Base-by-base conservation (phyloP, 169 alveolate genomes). In the Plasmodium inui region DNA sequence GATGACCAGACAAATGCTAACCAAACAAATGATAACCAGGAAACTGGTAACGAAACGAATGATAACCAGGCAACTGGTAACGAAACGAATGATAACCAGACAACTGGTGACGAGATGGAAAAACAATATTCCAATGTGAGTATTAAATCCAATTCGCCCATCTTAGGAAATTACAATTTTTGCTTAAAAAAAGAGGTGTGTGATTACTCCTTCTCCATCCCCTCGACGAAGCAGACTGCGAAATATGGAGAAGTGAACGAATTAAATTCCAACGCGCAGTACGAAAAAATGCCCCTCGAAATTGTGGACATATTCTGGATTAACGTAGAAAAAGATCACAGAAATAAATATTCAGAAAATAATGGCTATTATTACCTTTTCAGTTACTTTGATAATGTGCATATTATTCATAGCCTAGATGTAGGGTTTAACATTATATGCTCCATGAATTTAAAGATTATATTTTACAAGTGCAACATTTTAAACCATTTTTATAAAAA, bases 221-320 rank as follows among this genome's bases (percentile, higher is more conserved):
- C 39, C 19, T 26, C 19, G 71, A 26, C 32, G 55, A 50, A 26
- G 1, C 44, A 32, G 32, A 81, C 9, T 28, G n/a, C 30, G 19
- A n/a, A 44, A 17, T 39, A 55, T 28, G 22, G 82, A 83, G 74
- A 50, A 70, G 50, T 14, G 22, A 84, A 55, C 26, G 34, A 28
- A 84, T n/a, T 74, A 9, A 34, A 74, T 17, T 39, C 41, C 41
- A 28, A 84, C 53, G n/a, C n/a, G 26, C 41, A 67, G 17, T 88
- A 88, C 30, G 82, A 88, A 79, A 78, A 80, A 32, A 26, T 37
- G 1, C 46, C 83, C 5, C 71, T 88, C 17, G 89, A 88, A 79
- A 50, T 88, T 34, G 86, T 88, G 6, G 94, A 88, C 44, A 88
- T 88, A 39, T 67, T 78, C 34, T 88, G 94, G 94, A 61, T 88